Evolutionary conservation across 768 basidiomycete species (phyloP), one percentile per base, ranked within the genome.

Genomic region (Pleurotus pulmonarius): DNA sequence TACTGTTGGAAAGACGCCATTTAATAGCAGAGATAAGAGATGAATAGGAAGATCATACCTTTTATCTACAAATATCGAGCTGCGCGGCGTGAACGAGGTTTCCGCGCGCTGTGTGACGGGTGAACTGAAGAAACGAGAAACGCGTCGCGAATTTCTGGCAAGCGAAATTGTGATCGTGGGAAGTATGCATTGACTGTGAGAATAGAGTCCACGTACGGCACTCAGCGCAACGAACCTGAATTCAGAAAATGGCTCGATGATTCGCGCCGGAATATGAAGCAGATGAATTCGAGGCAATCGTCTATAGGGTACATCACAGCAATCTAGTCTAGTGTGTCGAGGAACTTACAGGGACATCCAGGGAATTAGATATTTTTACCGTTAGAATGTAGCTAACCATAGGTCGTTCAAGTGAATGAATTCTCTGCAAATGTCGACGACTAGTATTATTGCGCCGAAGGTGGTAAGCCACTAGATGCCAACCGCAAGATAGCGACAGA

Each of bases 401-500:
- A n/a, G n/a, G n/a, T n/a, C n/a, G n/a, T n/a, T n/a, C 20, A 20
- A 3, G 1, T 20, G 20, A 8, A 11, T 34, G 29, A 34, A 11
- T 11, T 34, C 7, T 9, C 7, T 3, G 29, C 7, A 29, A 29
- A 29, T 29, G 7, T 11, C 3, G 20, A 20, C 20, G 3, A 3
- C 20, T n/a, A 20, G 20, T 20, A 20, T 34, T 34, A 34, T 9
- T 34, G 11, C 11, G 9, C 9, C 11, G 29, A 34, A 11, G 29
- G 29, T 2, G 3, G 9, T 34, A 11, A 34, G 29, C 11, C 3
- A 9, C 29, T 34, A 11, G 11, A 56, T 20, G 41, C 72, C 44
- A 86, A 70, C 60, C 83, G 75, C 63, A 92, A 71, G 25, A 91
- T 78, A 5, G 87, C 87, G 11, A 92, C 85, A 55, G 82, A 83